A percentile compares a stretch with the other conserved stretches of the same genome.
phyloP scores from a whole-genome alignment of 2,329 filamentous ascomycete species.

The Sphaerulina musiva region DNA sequence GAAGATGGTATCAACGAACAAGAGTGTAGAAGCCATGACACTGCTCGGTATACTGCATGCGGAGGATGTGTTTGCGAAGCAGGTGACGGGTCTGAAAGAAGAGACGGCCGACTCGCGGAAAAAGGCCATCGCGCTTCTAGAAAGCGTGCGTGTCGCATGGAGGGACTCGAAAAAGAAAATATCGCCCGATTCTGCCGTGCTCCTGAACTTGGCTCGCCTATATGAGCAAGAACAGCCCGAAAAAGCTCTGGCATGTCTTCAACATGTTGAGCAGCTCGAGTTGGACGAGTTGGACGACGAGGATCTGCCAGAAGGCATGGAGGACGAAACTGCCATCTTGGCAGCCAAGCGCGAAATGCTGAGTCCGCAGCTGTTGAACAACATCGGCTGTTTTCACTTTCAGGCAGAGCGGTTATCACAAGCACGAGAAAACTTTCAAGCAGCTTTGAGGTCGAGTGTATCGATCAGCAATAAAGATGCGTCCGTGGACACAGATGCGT shows the following conservation, averaged over 20 bases:
- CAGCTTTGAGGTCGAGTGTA: conserved; percentile 81
- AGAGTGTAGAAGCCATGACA: conserved; percentile 81
- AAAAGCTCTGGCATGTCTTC: conserved; percentile 83
- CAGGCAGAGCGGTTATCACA: conserved; percentile 74
- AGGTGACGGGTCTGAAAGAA: conserved; percentile 66
- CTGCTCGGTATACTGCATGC: conserved; percentile 86
- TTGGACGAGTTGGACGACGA: conserved; percentile 68
- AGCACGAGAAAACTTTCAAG: conserved; percentile 83
- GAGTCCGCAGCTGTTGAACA: conserved; percentile 88
- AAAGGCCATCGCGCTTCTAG: conserved; percentile 78
- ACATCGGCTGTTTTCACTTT: conserved; percentile 93
- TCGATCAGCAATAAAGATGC: conserved; percentile 61
- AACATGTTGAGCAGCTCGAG: conserved; percentile 87
- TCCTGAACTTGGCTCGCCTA: conserved; percentile 83
- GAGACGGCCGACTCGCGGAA: conserved; percentile 80
- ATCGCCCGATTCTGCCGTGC: conserved; percentile 72
- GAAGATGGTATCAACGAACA: conserved; percentile 66
- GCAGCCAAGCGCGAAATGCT: conserved; percentile 64
- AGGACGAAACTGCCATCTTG: conserved; percentile 30
- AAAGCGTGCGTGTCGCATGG: conserved; percentile 80
- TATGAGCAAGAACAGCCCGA: conserved; percentile 83
- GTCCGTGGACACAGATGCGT: conserved; percentile 69
- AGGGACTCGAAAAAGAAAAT: conserved; percentile 85
- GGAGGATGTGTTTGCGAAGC: conserved; percentile 81
- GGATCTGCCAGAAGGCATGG: conserved; percentile 50